Evolutionary conservation across 495 filamentous ascomycete genomes (phyloP).

Genomic region (Penicillium steckii): DNA sequence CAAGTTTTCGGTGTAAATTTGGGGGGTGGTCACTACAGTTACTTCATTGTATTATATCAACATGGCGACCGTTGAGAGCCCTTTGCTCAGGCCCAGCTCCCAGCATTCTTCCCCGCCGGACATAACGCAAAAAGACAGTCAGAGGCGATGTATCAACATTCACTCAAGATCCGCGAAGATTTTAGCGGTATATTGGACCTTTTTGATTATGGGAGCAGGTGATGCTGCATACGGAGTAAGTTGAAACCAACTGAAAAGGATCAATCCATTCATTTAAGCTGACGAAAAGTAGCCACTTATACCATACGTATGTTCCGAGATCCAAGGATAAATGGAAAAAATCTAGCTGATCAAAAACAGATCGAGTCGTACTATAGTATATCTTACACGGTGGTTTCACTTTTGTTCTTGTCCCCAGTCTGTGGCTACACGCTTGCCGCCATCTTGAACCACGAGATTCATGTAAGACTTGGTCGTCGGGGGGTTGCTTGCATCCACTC

Average conservation of each 20-base stretch:
- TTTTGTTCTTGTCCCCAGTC: slow-evolving; percentile 59
- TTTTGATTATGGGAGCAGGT: slow-evolving; percentile 74
- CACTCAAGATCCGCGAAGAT: slow-evolving; percentile 34
- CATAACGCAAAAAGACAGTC: no score
- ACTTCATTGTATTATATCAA: no score
- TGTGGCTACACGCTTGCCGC: slow-evolving; percentile 53
- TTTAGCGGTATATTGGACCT: slow-evolving; percentile 62
- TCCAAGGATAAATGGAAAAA: background rate
- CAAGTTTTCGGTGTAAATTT: no score
- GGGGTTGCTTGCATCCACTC: slow-evolving; percentile 70
- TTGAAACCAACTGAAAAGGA: background rate
- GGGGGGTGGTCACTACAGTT: no score
- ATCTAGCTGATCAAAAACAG: slow-evolving; percentile 20
- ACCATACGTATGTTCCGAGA: slow-evolving; percentile 36
- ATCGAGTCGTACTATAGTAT: slow-evolving; percentile 56
- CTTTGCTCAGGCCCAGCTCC: no score
- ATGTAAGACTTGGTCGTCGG: slow-evolving; percentile 61
- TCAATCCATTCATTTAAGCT: no score
- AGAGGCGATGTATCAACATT: no score
- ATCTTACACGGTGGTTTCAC: slow-evolving; percentile 52
- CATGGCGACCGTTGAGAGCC: no score
- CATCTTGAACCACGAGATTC: slow-evolving; percentile 37
- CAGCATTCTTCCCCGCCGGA: no score
- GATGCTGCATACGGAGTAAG: slow-evolving; percentile 77
- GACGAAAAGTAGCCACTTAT: slow-evolving; percentile 59